phyloP scores from a whole-genome alignment of 2,329 filamentous ascomycete genomes.

The Diaporthe vexans region DNA sequence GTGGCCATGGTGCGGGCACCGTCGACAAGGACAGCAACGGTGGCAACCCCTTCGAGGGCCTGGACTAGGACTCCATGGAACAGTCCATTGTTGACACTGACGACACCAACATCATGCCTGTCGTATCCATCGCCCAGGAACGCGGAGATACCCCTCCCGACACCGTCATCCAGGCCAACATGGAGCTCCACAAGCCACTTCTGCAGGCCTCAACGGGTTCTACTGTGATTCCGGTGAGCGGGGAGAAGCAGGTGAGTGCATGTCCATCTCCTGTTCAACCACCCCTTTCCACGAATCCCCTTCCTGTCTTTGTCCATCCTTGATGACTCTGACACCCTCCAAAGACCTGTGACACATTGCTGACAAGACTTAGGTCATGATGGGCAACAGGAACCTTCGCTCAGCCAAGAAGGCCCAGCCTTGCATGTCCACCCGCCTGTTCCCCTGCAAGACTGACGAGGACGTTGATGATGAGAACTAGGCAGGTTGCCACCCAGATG shows the following conservation, averaged over 20 bases:
- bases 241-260: neutral
- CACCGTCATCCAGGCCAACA: neutral
- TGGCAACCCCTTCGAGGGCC: constrained; percentile 16
- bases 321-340: too few species aligned
- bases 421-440: neutral
- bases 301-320: fast-evolving
- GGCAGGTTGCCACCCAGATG: neutral
- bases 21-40: neutral
- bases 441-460: neutral
- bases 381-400: neutral
- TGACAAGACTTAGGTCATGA: neutral
- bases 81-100: constrained; percentile 12
- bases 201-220: constrained; percentile 36
- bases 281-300: neutral
- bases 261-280: too few species aligned
- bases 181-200: constrained; percentile 27
- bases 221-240: constrained; percentile 29
- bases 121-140: neutral
- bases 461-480: constrained; percentile 4
- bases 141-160: neutral
- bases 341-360: too few species aligned
- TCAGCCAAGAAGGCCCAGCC: neutral
- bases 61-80: constrained; percentile 32
- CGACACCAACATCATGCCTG: neutral
- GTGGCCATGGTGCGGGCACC: neutral